Conservation (phyloP, 108 stramenopile genomes). For the Skeletonema costatum region DNA sequence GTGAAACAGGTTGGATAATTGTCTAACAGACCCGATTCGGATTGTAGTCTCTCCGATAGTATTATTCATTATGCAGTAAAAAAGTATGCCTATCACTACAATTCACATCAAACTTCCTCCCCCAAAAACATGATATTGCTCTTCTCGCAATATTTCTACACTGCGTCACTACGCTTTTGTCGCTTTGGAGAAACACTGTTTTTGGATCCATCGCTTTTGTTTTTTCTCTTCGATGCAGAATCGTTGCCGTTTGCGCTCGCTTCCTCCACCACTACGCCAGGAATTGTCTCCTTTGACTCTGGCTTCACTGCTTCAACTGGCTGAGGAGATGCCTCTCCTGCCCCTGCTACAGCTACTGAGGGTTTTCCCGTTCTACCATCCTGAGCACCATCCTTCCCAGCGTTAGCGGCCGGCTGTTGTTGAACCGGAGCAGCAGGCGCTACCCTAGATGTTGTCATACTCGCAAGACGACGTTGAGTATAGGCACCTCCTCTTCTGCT, state of each 20-base stretch:
- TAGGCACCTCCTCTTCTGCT: conserved; percentile 31
- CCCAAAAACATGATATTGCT: neutral
- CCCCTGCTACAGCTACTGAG: conserved; percentile 6
- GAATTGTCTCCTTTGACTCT: neutral
- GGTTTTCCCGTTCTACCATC: conserved; percentile 3
- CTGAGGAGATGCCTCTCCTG: conserved; percentile 9
- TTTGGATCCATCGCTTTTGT: conserved; percentile 23
- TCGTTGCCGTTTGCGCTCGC: conserved; percentile 10
- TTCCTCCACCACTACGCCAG: conserved; percentile 4
- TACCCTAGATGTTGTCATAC: conserved; percentile 13
- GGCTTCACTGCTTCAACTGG: conserved; percentile 9
- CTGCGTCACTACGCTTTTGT: conserved; percentile 25
- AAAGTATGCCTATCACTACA: neutral
- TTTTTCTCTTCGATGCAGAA: conserved; percentile 24
- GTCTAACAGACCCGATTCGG: neutral
- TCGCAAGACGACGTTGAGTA: conserved; percentile 11
- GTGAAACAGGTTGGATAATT: conserved; percentile 55
- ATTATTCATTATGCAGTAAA: conserved; percentile 2
- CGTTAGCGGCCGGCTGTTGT: conserved; percentile 9
- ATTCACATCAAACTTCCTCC: neutral
- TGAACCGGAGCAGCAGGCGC: neutral
- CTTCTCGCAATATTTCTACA: conserved; percentile 9
- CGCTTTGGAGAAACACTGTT: conserved; percentile 40
- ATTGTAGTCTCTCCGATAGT: neutral
- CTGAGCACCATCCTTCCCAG: neutral